These are phyloP conservation scores for Hydrangea macrophylla DNA, from an alignment of 148 eudicot species.

Conservation along the genomic window DNA sequence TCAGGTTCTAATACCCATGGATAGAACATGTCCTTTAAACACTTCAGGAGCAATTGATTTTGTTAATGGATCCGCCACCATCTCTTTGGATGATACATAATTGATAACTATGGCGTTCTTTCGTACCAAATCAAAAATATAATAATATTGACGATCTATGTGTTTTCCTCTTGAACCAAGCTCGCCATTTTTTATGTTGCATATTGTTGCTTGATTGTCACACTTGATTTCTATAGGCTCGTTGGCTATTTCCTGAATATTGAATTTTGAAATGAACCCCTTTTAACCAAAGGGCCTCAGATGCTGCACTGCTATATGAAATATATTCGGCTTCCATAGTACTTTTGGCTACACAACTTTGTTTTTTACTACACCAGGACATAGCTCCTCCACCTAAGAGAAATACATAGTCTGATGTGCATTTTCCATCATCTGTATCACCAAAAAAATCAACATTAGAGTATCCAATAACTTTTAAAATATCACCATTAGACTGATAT, in stretches of 20 bases:
- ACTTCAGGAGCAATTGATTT: not conserved
- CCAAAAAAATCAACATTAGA: not conserved
- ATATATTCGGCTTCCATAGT: constrained; percentile 6
- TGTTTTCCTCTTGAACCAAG: not conserved
- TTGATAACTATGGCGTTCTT: not conserved
- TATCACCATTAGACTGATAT: not conserved
- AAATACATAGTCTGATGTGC: not conserved
- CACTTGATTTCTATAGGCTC: not conserved
- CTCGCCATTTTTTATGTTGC: not conserved
- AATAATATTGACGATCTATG: not conserved
- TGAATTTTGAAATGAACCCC: not conserved
- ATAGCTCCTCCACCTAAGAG: not conserved
- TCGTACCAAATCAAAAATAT: not conserved
- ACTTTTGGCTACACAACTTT: not conserved
- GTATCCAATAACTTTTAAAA: not conserved
- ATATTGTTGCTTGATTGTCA: not conserved
- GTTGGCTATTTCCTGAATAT: not conserved
- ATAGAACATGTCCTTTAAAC: not conserved
- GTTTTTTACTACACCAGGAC: not conserved
- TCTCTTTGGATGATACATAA: not conserved
- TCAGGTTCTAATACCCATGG: not conserved
- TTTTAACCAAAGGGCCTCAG: not conserved
- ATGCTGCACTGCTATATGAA: not conserved
- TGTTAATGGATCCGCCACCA: not conserved
- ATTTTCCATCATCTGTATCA: not conserved